Evolutionary conservation across 192 early-diverging fungal species (phyloP), one percentile per base, ranked within the genome.

Genomic region (Podila horticola): DNA sequence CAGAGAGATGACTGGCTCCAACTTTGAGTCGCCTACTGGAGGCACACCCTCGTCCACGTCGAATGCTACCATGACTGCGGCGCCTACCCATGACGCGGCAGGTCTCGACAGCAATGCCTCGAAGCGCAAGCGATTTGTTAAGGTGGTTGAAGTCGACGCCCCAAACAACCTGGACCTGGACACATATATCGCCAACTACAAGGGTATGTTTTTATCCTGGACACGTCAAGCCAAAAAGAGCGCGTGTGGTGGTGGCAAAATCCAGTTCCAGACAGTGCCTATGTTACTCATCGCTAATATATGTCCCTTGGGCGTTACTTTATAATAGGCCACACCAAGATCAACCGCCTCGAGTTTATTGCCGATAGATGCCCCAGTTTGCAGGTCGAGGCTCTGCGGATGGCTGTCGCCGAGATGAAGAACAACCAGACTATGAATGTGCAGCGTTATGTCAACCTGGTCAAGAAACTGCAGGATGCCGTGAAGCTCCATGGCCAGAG

Each of bases 301-400:
- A 6, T 52, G 67, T n/a, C 45, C 58, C 29, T 1, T 33, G 58
- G 64, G 49, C 9, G 7, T 29, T 71, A 36, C 10, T 66, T 4
- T 0, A 45, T 26, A 24, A 38, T 45, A 94, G 92, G 93, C 24
- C 88, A 86, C 58, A 91, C 92, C 26, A 90, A 88, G 71, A 84
- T 93, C 71, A 84, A 90, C 52, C 88, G 93, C 33, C 87, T 93
- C 20, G 81, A 93, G 45, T 94, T 93, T 75, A 94, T 96, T 51
- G 93, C 92, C 9, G 88, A 90, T 28, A 79, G 86, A 11, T 94
- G 92, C 72, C 92, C 92, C 2, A 65, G 87, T 26, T 87, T 93
- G 41, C 81, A 87, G 22, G 73, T 92, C 19, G 94, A 96, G 48
- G 91, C 93, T 9, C 88, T 88, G 67, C 85, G 76, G 28, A 60